Evolutionary conservation across 805 yeast genomes (phyloP), one percentile per base, ranked within the genome.

Genomic region (Starmerella roubikii): DNA sequence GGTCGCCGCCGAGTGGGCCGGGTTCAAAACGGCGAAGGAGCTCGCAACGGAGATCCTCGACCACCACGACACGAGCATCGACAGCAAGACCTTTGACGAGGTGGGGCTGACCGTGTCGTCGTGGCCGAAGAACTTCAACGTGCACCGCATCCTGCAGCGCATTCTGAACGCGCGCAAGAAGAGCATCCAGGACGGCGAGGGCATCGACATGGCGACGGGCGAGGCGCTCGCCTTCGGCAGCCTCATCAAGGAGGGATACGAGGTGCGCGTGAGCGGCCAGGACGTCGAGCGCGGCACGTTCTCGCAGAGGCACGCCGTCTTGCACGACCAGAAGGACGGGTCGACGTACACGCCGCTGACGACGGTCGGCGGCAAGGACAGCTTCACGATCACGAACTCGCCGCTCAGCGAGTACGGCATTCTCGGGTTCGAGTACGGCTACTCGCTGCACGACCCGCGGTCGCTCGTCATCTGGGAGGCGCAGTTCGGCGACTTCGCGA

Each of bases 241-340:
- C 37, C 70, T 91, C 52, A 78, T 78, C 39, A 60, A 76, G 56
- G 99, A 91, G 66, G 98, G 98, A 49, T 80, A 78, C 67, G 94
- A 88, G 55, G 93, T 91, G 44, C 82, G 99, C 71, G 80, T 91
- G 37, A 82, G 95, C 34, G 99, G 99, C 61, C 97, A 91, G 71
- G 99, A 91, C 74, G 97, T 91, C 50, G 98, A 91, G 73, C 85
- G 99, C 76, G 99, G 99, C 71, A 91, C 99, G 30, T 88, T 91
- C 74, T 91, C 98, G 39, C 99, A 91, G 70, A 88, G 99, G 68
- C 99, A 91, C 60, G 88, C 97, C 42, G 96, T 91, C 34, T 70
- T 91, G 61, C 98, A 91, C 62, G 98, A 91, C 64, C 99, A 91
- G 68, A 68, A 74, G 39, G 76, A 81, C 35, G 96, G 86, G 64